Conservation (phyloP, 2,329 filamentous ascomycete species). For the Rutstroemia sp. region DNA sequence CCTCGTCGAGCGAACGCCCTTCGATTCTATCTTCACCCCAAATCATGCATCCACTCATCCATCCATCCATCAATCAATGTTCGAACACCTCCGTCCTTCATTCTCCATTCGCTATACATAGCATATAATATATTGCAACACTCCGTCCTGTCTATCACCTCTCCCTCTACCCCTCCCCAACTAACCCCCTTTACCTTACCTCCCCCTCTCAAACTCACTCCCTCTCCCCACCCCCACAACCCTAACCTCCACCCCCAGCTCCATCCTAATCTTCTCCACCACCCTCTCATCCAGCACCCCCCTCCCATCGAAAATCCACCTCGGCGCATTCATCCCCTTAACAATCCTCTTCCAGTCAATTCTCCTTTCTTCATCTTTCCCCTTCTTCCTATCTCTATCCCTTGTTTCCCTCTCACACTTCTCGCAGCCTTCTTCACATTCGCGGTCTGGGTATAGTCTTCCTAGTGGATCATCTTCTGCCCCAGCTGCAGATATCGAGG, state of each 20-base stretch:
- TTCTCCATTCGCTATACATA: too few relatives aligned
- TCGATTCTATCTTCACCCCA: too few relatives aligned
- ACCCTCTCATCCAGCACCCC: slow-evolving; percentile 25
- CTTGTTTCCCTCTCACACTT: slow-evolving; percentile 22
- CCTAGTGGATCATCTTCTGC: background rate
- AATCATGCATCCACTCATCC: too few relatives aligned
- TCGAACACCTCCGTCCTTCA: too few relatives aligned
- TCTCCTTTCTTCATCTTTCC: slow-evolving; percentile 4
- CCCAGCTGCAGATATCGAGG: background rate
- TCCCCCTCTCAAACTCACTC: background rate
- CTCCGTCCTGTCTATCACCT: too few relatives aligned
- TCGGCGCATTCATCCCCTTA: slow-evolving; percentile 37
- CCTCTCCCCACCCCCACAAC: slow-evolving; percentile 16
- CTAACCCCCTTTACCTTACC: background rate
- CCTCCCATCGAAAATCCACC: slow-evolving; percentile 42
- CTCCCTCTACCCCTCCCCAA: background rate
- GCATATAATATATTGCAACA: background rate
- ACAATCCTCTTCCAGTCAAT: slow-evolving; percentile 41
- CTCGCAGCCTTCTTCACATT: slow-evolving; percentile 28
- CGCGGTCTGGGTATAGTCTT: slow-evolving; percentile 18
- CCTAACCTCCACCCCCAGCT: slow-evolving; percentile 13
- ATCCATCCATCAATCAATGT: too few relatives aligned
- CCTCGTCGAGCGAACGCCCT: too few relatives aligned
- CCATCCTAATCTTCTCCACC: slow-evolving; percentile 24
- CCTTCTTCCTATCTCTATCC: slow-evolving; percentile 17